Conservation (phyloP, 148 eudicot genomes). For the Amaranthus hypochondriacus region DNA sequence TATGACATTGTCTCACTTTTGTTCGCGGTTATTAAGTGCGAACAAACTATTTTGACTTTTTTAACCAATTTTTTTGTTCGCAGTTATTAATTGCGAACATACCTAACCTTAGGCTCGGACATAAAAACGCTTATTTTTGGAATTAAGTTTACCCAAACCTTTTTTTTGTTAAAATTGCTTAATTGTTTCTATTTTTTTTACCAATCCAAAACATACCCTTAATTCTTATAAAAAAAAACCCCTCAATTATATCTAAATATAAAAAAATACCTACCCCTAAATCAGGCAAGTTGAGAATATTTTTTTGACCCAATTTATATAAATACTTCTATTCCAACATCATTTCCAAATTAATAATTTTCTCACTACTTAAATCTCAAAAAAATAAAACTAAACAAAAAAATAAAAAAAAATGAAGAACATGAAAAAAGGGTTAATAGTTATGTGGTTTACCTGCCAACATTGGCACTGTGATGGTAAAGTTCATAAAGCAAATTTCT, state of each 20-base stretch:
- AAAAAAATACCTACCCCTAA: neutral
- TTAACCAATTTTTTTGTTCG: too few relatives aligned
- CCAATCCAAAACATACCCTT: neutral
- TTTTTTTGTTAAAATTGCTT: too few relatives aligned
- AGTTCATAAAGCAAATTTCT: conserved; percentile 47
- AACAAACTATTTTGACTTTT: too few relatives aligned
- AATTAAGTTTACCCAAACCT: too few relatives aligned
- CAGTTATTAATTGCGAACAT: too few relatives aligned
- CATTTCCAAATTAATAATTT: neutral
- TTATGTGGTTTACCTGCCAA: conserved; percentile 30
- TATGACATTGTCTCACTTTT: too few relatives aligned
- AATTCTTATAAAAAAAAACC: neutral
- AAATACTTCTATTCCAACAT: neutral
- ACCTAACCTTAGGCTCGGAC: too few relatives aligned
- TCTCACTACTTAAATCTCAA: neutral
- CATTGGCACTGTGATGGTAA: conserved; percentile 42
- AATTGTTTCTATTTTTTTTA: too few relatives aligned
- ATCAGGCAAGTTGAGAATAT: neutral
- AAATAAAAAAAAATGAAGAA: neutral
- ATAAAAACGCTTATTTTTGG: too few relatives aligned
- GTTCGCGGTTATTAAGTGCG: too few relatives aligned
- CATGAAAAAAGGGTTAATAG: conserved; percentile 24
- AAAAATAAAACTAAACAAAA: neutral
- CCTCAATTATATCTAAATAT: neutral
- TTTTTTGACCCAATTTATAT: neutral